phyloP scores from a whole-genome alignment of 345 rosid genomes.

The Hypericum androsaemum region DNA sequence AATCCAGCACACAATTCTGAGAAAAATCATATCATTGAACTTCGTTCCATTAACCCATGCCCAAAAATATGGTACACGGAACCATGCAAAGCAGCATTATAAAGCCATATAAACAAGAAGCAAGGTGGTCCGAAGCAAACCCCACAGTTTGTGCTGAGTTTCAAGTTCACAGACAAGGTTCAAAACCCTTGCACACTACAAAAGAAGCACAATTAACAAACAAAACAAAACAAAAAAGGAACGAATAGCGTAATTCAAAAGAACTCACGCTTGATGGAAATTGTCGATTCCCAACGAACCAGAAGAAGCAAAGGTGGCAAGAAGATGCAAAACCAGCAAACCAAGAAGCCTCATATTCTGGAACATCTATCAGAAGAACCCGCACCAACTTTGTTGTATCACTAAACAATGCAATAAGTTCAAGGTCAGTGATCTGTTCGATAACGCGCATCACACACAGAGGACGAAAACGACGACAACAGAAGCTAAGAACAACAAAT shows the following conservation, averaged over 20 bases:
- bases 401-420: too few relatives aligned
- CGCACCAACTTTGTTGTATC: too few relatives aligned
- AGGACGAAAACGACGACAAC: too few relatives aligned
- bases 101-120: neutral
- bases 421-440: too few relatives aligned
- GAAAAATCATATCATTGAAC: too few relatives aligned
- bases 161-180: neutral
- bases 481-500: too few relatives aligned
- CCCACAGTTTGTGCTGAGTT: neutral
- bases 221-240: neutral
- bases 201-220: slow-evolving; percentile 9
- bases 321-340: slow-evolving; percentile 25
- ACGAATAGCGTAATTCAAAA: neutral
- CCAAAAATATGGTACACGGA: too few relatives aligned
- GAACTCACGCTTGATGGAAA: slow-evolving; percentile 73
- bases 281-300: slow-evolving; percentile 47
- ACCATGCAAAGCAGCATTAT: neutral
- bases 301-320: slow-evolving; percentile 37
- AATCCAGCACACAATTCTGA: too few relatives aligned
- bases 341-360: neutral
- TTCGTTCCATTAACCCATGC: too few relatives aligned
- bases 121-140: neutral
- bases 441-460: too few relatives aligned
- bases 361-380: too few relatives aligned
- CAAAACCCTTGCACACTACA: neutral